Evolutionary conservation across 2,329 filamentous ascomycete genomes (phyloP).

Genomic region (Fusarium citri): DNA sequence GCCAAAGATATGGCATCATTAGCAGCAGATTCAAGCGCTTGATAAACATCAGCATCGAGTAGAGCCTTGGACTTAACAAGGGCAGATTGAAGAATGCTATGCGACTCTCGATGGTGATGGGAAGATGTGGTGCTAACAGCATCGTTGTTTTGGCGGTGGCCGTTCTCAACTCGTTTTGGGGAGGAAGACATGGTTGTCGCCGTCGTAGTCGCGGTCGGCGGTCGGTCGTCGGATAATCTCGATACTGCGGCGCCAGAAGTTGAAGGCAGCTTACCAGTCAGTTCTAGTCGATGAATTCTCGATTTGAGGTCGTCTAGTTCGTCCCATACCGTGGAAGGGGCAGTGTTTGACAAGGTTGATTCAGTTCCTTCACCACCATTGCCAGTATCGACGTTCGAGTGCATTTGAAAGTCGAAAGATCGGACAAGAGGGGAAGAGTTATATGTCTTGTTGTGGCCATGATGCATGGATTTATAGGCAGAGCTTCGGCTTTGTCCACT

Average conservation of each 20-base stretch:
- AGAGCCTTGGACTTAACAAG: slow-evolving; percentile 80
- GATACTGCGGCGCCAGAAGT: slow-evolving; percentile 85
- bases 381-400: slow-evolving; percentile 46
- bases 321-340: slow-evolving; percentile 96
- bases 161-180: slow-evolving; percentile 71
- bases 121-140: slow-evolving; percentile 57
- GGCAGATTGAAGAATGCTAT: slow-evolving; percentile 84
- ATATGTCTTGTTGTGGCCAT: slow-evolving; percentile 54
- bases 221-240: slow-evolving; percentile 80
- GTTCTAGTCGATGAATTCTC: slow-evolving; percentile 87
- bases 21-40: slow-evolving; percentile 82
- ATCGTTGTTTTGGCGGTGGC: slow-evolving; percentile 43
- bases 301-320: slow-evolving; percentile 96
- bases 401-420: slow-evolving; percentile 51
- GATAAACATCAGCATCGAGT: slow-evolving; percentile 78
- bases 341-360: slow-evolving; percentile 87
- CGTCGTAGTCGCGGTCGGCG: slow-evolving; percentile 89
- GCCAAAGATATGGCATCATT: slow-evolving; percentile 84
- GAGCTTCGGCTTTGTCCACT: slow-evolving; percentile 56
- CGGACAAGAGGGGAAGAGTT: slow-evolving; percentile 71
- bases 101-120: slow-evolving; percentile 64
- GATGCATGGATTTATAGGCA: slow-evolving; percentile 54
- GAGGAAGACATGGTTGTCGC: slow-evolving; percentile 92
- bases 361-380: slow-evolving; percentile 76
- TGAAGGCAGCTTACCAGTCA: slow-evolving; percentile 87